Base-by-base conservation (phyloP, 768 basidiomycete genomes). In the Mycena metata region DNA sequence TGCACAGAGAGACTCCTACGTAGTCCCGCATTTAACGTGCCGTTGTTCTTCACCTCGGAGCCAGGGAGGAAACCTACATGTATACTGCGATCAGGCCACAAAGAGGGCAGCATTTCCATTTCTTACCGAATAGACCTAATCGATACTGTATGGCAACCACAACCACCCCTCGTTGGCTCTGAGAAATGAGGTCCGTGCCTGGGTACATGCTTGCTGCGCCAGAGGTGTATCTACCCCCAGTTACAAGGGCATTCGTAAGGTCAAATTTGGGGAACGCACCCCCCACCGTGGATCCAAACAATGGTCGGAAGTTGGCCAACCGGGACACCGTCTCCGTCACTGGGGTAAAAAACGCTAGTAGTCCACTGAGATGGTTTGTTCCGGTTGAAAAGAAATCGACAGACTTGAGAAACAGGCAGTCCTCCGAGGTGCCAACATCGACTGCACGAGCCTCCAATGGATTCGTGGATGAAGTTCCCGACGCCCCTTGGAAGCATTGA, bases 71-170 rank as follows among this genome's bases (percentile, higher is more conserved):
- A 80, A 4, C 15, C 78, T 54, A 16, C n/a, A n/a, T n/a, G 15
- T 13, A 19, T 47, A n/a, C 52, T 36, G 15, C 16, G 11, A 33
- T 33, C 16, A 47, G 33, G 46, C n/a, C n/a, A n/a, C n/a, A n/a
- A n/a, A n/a, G n/a, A n/a, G n/a, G n/a, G n/a, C n/a, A n/a, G n/a
- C n/a, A n/a, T n/a, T n/a, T n/a, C n/a, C n/a, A 21, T 41, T 43
- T 26, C 35, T 47, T 26, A 49, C 58, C 66, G 23, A 82, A 83
- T 2, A 83, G 59, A 2, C 84, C 84, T 10, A 85, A 70, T 9
- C 84, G 77, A 61, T 85, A 85, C 66, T 85, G 84, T 17, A 83
- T 78, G 26, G 80, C 64, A 17, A 85, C 83, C 12, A 77, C 77
- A 0, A 84, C 75, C 2, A 81, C 76, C 9, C 76, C 76, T 23